These are phyloP conservation scores for Fraxinus americana DNA, from an alignment of 257 asterid species.

Conservation along the genomic window DNA sequence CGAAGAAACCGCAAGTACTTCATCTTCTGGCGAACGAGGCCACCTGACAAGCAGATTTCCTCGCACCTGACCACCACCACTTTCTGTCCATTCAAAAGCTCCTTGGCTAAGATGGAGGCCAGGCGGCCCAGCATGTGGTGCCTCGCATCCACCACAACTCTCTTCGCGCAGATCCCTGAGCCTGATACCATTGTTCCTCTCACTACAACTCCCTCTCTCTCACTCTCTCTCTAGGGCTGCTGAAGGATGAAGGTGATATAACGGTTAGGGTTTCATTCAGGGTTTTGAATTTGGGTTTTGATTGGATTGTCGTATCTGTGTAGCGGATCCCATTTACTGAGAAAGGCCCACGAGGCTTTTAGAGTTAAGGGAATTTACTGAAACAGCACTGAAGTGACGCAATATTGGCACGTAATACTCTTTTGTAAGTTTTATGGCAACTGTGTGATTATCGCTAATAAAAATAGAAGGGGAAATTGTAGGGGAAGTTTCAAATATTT, in stretches of 20 bases:
- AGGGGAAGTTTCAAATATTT: no score
- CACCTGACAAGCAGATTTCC: slow-evolving; percentile 54
- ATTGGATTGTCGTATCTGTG: not conserved
- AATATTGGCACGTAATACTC: no score
- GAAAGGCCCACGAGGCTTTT: no score
- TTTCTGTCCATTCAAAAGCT: slow-evolving; percentile 45
- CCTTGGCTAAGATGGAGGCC: slow-evolving; percentile 47
- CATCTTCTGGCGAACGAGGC: slow-evolving; percentile 54
- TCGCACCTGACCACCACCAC: slow-evolving; percentile 54
- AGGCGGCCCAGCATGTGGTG: slow-evolving; percentile 57
- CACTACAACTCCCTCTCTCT: not conserved
- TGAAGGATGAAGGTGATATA: not conserved
- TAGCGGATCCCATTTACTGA: no score
- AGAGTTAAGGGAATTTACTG: no score
- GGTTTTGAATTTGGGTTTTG: not conserved
- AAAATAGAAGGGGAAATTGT: no score
- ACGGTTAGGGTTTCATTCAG: not conserved
- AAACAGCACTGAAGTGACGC: no score
- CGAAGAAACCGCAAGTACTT: slow-evolving; percentile 48
- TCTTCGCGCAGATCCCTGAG: slow-evolving; percentile 45
- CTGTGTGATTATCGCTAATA: no score
- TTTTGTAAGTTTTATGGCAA: no score
- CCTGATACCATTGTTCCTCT: slow-evolving; percentile 44
- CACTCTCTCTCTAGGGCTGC: not conserved
- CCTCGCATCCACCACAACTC: slow-evolving; percentile 52